A percentile compares a stretch with the other conserved stretches of the same genome.
phyloP scores from a whole-genome alignment of 768 basidiomycete species.

The Boletus tomentosulus region DNA sequence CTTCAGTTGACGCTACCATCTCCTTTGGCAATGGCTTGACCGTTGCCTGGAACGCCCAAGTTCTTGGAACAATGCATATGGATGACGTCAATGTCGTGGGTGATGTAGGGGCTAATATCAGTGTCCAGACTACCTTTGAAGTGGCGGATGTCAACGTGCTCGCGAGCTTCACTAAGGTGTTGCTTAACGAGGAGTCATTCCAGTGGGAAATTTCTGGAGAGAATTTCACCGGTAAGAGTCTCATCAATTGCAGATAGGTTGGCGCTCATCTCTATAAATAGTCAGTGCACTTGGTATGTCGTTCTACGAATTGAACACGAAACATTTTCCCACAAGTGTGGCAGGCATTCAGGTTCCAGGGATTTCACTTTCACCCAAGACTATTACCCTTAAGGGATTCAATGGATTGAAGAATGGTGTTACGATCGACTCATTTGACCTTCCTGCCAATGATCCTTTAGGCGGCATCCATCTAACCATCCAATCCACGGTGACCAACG shows the following conservation, averaged over 20 bases:
- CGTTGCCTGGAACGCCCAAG: constrained; percentile 55
- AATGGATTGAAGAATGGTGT: constrained; percentile 64
- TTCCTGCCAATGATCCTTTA: constrained; percentile 65
- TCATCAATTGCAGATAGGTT: background rate
- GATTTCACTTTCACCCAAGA: constrained; percentile 52
- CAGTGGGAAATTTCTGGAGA: constrained; percentile 66
- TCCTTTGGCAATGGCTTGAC: constrained; percentile 58
- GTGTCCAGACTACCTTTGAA: constrained; percentile 50
- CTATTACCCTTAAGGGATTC: constrained; percentile 64
- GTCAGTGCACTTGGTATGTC: constrained; percentile 54
- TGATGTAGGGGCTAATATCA: constrained; percentile 61
- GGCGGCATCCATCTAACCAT: constrained; percentile 70
- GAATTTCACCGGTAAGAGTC: constrained; percentile 51
- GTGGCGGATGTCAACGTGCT: constrained; percentile 55
- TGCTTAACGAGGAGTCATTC: constrained; percentile 63
- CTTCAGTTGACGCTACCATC: constrained; percentile 60
- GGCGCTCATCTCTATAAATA: constrained; percentile 22
- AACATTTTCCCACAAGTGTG: background rate
- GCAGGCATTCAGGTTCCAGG: constrained; percentile 55
- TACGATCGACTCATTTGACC: constrained; percentile 60
- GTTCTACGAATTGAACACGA: background rate
- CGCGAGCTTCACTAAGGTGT: constrained; percentile 59
- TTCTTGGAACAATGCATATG: constrained; percentile 60
- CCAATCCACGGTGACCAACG: constrained; percentile 55
- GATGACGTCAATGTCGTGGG: constrained; percentile 52